Base-by-base conservation (phyloP, 257 asterid species). In the Solanum etuberosum region DNA sequence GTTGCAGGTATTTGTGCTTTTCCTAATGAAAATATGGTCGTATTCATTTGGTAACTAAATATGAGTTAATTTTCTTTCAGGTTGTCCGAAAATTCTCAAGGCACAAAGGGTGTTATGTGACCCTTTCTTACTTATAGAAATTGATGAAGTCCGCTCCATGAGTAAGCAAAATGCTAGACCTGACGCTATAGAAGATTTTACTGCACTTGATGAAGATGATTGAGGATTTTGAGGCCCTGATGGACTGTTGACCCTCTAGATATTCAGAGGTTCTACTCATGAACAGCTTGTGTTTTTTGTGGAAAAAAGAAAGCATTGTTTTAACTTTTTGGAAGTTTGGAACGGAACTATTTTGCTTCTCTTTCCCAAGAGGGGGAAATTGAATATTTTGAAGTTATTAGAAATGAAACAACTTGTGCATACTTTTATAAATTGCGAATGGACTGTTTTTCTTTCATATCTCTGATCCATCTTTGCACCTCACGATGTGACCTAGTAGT, bases 181-280 rank as follows among this genome's bases (percentile, higher is more conserved):
- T 65, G 93, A 88, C 31, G 87, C 73, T 13, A 93, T 97, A n/a
- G 98, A 94, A 92, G 99, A 97, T 93, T 93, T 97, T 70, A 97
- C 99, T 74, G 86, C 86, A 25, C 86, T 85, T 70, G 95, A 86
- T 83, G 94, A 90, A 46, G 89, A 87, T 37, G 43, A 80, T 81
- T 81, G 85, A 48, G 21, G 85, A 32, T 46, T 46, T 80, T 46
- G 67, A 9, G 40, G 29, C 7, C 29, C 85, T 81, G 85, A 48
- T 31, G 68, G 85, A 80, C 6, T 25, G 61, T 42, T 42, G 37
- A 25, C 68, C 85, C 68, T 48, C 68, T 31, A 27, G 25, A 29
- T 81, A 29, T 46, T 15, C 20, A 81, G 42, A n/a, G 68, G 31
- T 31, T 73, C 21, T 81, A 48, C 43, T 31, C 85, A 48, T 81